phyloP scores from a whole-genome alignment of 1,284 basidiomycete species.

The Cystobasidium slooffiae region DNA sequence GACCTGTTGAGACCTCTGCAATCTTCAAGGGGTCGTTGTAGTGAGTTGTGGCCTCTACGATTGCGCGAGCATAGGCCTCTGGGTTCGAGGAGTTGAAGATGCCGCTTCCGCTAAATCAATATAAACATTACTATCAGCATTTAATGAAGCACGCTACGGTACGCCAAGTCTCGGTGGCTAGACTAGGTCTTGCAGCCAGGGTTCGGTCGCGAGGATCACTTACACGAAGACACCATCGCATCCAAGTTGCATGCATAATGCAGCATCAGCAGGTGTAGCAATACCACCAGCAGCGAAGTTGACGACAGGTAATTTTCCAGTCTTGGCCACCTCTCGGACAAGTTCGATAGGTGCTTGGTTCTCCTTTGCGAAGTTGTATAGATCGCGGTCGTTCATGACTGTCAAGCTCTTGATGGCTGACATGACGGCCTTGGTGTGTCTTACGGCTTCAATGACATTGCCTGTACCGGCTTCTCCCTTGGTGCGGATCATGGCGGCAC shows the following conservation, averaged over 20 bases:
- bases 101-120: slow-evolving; percentile 91
- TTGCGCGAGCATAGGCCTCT: slow-evolving; percentile 90
- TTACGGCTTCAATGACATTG: slow-evolving; percentile 95
- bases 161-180: too few relatives aligned
- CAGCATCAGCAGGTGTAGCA: slow-evolving; percentile 96
- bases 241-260: slow-evolving; percentile 99
- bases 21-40: slow-evolving; percentile 88
- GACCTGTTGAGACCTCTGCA: slow-evolving; percentile 64
- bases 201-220: slow-evolving; percentile 50
- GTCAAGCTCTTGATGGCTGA: slow-evolving; percentile 84
- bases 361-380: slow-evolving; percentile 92
- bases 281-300: slow-evolving; percentile 67
- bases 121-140: slow-evolving; percentile 46
- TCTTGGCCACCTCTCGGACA: slow-evolving; percentile 90
- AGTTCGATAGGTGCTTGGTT: slow-evolving; percentile 95
- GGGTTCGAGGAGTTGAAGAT: slow-evolving; percentile 95
- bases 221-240: slow-evolving; percentile 84
- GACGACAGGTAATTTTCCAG: slow-evolving; percentile 91
- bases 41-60: slow-evolving; percentile 97
- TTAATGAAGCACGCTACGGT: slow-evolving; percentile 18
- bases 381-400: slow-evolving; percentile 79
- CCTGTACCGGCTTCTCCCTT: slow-evolving; percentile 98
- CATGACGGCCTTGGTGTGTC: slow-evolving; percentile 83
- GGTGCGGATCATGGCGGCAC: slow-evolving; percentile 91
- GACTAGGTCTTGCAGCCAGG: too few relatives aligned